These are phyloP conservation scores for Lichtheimia ornata DNA, from an alignment of 371 early-diverging fungal genomes.

Conservation along the genomic window DNA sequence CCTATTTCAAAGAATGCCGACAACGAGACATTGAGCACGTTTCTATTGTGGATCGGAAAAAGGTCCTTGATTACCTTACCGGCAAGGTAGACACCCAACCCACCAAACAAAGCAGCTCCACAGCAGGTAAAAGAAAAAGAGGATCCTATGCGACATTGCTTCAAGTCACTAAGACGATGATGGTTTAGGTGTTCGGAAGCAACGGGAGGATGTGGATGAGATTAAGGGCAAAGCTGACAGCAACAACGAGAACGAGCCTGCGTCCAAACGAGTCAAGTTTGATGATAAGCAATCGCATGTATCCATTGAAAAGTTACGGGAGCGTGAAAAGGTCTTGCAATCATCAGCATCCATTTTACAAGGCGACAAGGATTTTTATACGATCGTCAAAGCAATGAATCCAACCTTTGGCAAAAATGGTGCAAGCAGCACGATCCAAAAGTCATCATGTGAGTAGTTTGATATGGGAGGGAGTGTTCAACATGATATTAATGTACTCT, in stretches of 20 bases:
- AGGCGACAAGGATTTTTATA: neutral
- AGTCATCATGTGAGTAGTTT: too few species aligned
- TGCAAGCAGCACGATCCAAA: too few species aligned
- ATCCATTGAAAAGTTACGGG: neutral
- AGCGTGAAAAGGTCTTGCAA: neutral
- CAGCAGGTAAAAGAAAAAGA: neutral
- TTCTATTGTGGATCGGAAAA: conserved; percentile 71
- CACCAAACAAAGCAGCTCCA: conserved; percentile 24
- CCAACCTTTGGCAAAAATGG: neutral
- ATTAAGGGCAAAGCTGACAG: neutral
- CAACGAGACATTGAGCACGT: conserved; percentile 66
- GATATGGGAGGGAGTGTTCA: too few species aligned
- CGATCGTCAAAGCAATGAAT: neutral
- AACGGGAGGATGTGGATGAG: neutral
- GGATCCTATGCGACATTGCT: neutral
- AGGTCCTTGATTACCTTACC: conserved; percentile 74
- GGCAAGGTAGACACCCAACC: conserved; percentile 61
- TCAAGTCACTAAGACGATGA: neutral
- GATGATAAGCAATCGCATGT: neutral
- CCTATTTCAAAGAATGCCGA: conserved; percentile 71
- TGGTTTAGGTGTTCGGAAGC: neutral
- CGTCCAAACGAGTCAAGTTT: neutral
- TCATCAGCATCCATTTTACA: neutral
- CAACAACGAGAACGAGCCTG: neutral
- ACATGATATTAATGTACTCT: too few species aligned